Evolutionary conservation across 768 basidiomycete genomes (phyloP), one percentile per base, ranked within the genome.

Genomic region (Psilocybe cubensis): DNA sequence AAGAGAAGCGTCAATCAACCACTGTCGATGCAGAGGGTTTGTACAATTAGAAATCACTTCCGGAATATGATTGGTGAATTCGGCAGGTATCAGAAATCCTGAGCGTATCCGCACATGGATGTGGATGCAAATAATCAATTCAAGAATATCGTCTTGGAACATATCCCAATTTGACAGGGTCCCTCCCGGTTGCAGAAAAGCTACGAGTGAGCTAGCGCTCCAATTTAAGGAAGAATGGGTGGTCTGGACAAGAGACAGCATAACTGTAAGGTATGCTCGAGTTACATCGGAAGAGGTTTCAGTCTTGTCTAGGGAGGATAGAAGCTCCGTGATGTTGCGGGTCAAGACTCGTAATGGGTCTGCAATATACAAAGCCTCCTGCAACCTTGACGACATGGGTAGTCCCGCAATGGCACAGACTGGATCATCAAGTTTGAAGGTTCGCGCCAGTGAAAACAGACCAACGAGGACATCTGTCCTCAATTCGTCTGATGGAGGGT

Each of bases 41-140:
- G 60, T 61, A 48, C 60, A 61, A 9, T 61, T 57, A 6, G 52
- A 10, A 14, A 61, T 40, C 27, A 61, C 23, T 28, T 54, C 31
- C 17, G 56, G 47, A 17, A 61, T 29, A 4, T n/a, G 28, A 7
- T 51, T 40, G 4, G 43, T 57, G 31, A 57, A 54, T 21, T 52
- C 42, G 5, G 31, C 35, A 7, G 60, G 52, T 9, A 61, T n/a
- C 12, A 54, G 18, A 10, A 61, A 43, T 1, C 60, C 60, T 9
- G 60, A 57, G 12, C 60, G 56, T 10, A 57, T 52, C 10, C 48
- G 52, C 28, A 54, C 46, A 24, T 61, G 60, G 18, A 61, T 52
- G 18, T 57, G 52, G n/a, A 61, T 61, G 33, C 60, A 61, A 14
- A 48, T 50, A 20, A 61, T 41, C 12, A 61, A 41, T 33, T 57